Base-by-base conservation (phyloP, 495 filamentous ascomycete species). In the Pseudoneurospora amorphoporcata region DNA sequence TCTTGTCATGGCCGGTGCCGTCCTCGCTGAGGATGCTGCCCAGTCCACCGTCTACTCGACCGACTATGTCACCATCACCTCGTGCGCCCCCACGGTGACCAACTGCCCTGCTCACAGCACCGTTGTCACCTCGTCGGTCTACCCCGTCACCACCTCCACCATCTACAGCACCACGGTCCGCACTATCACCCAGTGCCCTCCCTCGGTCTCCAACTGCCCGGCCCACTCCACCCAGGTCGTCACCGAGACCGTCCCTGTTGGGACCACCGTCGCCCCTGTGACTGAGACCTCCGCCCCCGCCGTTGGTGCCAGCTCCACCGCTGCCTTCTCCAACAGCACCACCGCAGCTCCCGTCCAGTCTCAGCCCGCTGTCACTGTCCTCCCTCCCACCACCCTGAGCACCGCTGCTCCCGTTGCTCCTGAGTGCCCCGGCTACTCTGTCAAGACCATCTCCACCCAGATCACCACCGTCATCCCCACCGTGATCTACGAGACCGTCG, bases 181-280 rank as follows among this genome's bases (percentile, higher is more conserved):
- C 71, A 89, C 87, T 82, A 82, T 90, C 83, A 89, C 85, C 81
- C 84, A 85, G 73, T 91, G 88, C 77, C 85, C 87, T 47, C 78
- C 88, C 29, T 87, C 83, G 7, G 84, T 90, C 68, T 88, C 86
- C 47, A 78, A 88, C 81, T 91, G 89, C 84, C 89, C 88, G 35
- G 87, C 86, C 39, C 74, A 83, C 71, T 88, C 85, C 6, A 80
- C 80, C 72, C 47, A 39, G 32, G 70, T 78, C 68, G 77, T 81
- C 69, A 80, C 78, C 73, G 78, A 80, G 76, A 79, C 77, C 72
- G 43, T 80, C 71, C 72, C 78, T 53, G 74, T 79, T 72, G 75
- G 74, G 39, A 80, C 79, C 75, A 78, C 82, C 72, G 70, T 80
- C 74, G 77, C 77, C 78, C 79, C 80, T 70, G 75, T 81, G 73